Conservation (phyloP, 2,329 filamentous ascomycete genomes). For the Fusarium caatingaense region DNA sequence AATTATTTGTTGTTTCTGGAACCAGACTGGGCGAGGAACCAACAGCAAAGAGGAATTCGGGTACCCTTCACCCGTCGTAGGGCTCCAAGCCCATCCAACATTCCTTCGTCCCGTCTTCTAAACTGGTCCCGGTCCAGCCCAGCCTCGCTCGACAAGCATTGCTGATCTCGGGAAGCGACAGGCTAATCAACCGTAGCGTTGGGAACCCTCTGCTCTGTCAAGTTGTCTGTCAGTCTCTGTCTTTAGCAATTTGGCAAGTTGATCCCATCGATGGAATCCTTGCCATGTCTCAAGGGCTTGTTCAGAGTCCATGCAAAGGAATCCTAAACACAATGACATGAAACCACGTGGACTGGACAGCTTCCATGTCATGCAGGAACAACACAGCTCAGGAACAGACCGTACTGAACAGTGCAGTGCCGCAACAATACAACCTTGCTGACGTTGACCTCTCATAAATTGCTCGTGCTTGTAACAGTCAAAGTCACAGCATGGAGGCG, state of each 20-base stretch:
- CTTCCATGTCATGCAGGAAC: conserved; percentile 43
- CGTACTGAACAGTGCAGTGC: conserved; percentile 9
- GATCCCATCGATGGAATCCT: conserved; percentile 20
- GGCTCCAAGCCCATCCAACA: conserved; percentile 28
- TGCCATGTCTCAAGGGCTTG: conserved; percentile 7
- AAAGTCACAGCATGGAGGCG: conserved; percentile 3
- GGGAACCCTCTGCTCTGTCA: conserved; percentile 12
- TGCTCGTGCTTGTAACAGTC: background rate
- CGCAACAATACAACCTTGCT: conserved; percentile 15
- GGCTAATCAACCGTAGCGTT: conserved; percentile 30
- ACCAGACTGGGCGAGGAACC: background rate
- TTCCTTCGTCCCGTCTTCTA: conserved; percentile 36
- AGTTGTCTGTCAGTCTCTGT: background rate
- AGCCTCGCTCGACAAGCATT: conserved; percentile 33
- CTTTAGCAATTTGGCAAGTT: conserved; percentile 4
- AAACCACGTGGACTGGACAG: conserved; percentile 40
- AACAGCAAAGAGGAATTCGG: conserved; percentile 23
- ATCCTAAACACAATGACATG: conserved; percentile 29
- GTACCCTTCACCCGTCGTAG: conserved; percentile 28
- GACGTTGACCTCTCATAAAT: conserved; percentile 4
- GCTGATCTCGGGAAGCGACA: conserved; percentile 44
- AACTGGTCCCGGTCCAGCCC: conserved; percentile 17
- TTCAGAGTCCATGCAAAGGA: conserved; percentile 1
- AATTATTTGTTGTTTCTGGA: conserved; percentile 23
- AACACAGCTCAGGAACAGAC: conserved; percentile 30